Evolutionary conservation across 352 stramenopile genomes (phyloP), one percentile per base, ranked within the genome.

Genomic region (Phytophthora macrochlamydospora): DNA sequence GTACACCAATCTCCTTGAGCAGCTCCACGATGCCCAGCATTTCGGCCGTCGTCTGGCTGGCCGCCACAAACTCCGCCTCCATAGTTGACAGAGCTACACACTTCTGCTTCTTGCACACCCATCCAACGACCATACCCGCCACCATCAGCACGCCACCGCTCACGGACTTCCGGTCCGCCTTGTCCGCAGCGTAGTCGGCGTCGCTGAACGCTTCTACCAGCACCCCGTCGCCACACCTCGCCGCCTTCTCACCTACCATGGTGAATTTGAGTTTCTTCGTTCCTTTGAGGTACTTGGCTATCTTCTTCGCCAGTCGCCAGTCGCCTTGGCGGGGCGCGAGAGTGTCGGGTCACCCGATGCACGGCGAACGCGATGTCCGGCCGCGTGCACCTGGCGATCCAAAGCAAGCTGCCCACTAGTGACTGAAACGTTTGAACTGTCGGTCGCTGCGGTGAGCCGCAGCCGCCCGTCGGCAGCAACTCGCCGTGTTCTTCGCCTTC

Each of bases 331-430:
- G 58, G 0, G 60, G 67, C 18, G 50, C 49, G 35, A 77, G 74
- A 31, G 2, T 29, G 46, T 6, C 71, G 32, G 0, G 67, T 71
- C 30, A 56, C 68, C 9, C 43, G 11, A 29, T 82, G 59, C 12
- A 77, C 57, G 0, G 69, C 59, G 42, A 65, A 74, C 0, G 64
- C 13, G 3, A 81, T 78, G 54, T 74, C 75, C 0, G 65, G 66
- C 7, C 69, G 14, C 1, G 69, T 79, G 51, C 65, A 82, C 4
- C 70, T 12, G 2, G 70, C 29, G 4, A 73, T 63, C 69, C 73
- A 85, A 1, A 81, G 49, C 18, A 85, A 51, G 7, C 63, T 81
- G 0, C 69, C 72, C 0, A 82, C 60, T 5, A 86, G 13, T 0
- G 71, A 78, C 66, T 75, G 69, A 14, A 83, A 79, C 4, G 28